Evolutionary conservation across 1,284 basidiomycete species (phyloP), one percentile per base, ranked within the genome.

Genomic region (Malassezia arunalokei): DNA sequence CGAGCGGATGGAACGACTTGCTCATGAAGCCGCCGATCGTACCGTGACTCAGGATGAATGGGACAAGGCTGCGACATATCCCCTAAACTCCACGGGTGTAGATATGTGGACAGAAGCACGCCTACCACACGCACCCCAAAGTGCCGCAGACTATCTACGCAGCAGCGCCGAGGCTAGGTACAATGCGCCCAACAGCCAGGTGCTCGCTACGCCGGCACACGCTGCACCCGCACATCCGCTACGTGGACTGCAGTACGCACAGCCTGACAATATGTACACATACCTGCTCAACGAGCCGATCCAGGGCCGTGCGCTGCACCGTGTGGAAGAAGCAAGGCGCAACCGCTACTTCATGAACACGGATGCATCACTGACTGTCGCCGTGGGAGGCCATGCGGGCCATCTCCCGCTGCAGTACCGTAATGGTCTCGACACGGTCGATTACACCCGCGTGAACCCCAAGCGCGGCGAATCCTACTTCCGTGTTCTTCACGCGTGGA

Each of bases 181-280:
- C 38, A 60, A 58, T 15, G 44, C 51, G 9, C 41, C 51, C 1
- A 0, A 31, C 0, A 59, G 52, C 30, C 30, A 43, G 2, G 15
- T 43, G 0, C 33, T 66, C 1, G 51, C 57, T 11, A 51, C 62
- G 29, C 39, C 54, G 0, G 57, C 55, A 14, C 57, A 66, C 40
- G 58, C 62, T 4, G 58, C 37, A 33, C 57, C 63, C 8, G 44
- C 62, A 24, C 68, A 71, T 38, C 57, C 60, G 11, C 56, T 62
- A 35, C 64, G 56, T 8, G 68, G 68, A 3, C 31, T 71, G 49
- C 68, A 71, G 54, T 71, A 66, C 47, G 57, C 60, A 9, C 62
- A 64, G 47, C 68, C 68, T 8, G 68, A 71, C 52, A 49, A 47
- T 8, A 65, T 71, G 56, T 66, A 63, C 50, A 40, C 66, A 5